phyloP scores from a whole-genome alignment of 1,284 basidiomycete species.

The Malassezia dermatis region DNA sequence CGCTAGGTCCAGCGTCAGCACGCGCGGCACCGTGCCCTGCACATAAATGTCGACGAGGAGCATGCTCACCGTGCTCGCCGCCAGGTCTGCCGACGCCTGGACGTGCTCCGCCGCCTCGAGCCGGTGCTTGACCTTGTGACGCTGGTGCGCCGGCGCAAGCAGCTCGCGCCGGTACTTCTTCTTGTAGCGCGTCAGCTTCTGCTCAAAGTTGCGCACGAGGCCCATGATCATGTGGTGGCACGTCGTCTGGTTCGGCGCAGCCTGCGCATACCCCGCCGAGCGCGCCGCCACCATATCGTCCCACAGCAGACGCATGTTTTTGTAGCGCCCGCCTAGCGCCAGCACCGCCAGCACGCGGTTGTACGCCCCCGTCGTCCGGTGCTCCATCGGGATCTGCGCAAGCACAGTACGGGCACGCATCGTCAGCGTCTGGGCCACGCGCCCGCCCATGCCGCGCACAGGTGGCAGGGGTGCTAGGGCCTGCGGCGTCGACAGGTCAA shows the following conservation, averaged over 20 bases:
- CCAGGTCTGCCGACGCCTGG: conserved; percentile 23
- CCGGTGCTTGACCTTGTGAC: conserved; percentile 18
- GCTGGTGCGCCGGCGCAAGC: conserved; percentile 14
- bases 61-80: conserved; percentile 24
- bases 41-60: conserved; percentile 32
- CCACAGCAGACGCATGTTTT: conserved; percentile 32
- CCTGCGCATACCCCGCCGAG: conserved; percentile 1
- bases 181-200: conserved; percentile 18
- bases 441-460: conserved; percentile 5
- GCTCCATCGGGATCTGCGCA: neutral
- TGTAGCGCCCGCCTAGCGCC: conserved; percentile 25
- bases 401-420: conserved; percentile 6
- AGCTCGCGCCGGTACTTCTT: conserved; percentile 5
- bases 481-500: conserved; percentile 13
- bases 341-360: conserved; percentile 31
- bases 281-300: conserved; percentile 21
- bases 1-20: conserved; percentile 32
- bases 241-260: conserved; percentile 22
- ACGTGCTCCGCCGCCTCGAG: conserved; percentile 19
- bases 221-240: conserved; percentile 35
- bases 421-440: neutral
- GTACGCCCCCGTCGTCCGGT: conserved; percentile 18
- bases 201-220: conserved; percentile 26
- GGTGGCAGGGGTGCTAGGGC: conserved; percentile 2
- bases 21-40: conserved; percentile 21